Base-by-base conservation (phyloP, 352 stramenopile species). In the Halophytophthora polymorphica region DNA sequence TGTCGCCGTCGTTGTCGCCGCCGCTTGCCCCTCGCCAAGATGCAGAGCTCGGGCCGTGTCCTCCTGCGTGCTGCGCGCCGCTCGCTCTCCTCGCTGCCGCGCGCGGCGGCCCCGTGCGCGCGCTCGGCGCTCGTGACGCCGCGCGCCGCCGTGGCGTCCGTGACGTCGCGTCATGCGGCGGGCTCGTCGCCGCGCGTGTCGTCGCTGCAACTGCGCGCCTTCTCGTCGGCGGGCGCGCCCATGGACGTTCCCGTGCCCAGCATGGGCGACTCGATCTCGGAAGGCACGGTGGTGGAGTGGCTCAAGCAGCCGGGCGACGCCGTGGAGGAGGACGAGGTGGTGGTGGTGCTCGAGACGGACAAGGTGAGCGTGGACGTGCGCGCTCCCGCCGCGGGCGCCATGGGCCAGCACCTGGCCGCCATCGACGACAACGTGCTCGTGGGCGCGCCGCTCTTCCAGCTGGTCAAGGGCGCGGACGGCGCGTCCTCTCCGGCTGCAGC, bases 321-420 rank as follows among this genome's bases (percentile, higher is more conserved):
- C 35, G 87, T 99, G 35, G 72, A 88, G 6, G 82, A 85, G 37
- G 96, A 99, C 66, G 96, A 99, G 31, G 95, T 99, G n/a, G 88
- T 99, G 1, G 86, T 98, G n/a, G 89, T 98, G 41, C 77, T 99
- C 6, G 97, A 99, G 76, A 99, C 97, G 10, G 97, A 99, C 72
- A 99, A 99, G 72, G 96, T 94, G n/a, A 95, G 76, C 53, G 83
- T 97, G 13, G 85, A 96, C 47, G 85, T 97, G 13, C 76, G 93
- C 34, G 77, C 94, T 34, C 79, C 88, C 1, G 82, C 91, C 46
- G 73, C 75, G 14, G 96, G 96, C 33, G 80, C 76, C 43, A 72
- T 99, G 45, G 80, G 82, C 3, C 82, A 98, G 73, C 80, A 96
- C 83, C 61, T 84, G 91, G 69, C 95, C 47, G 47, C 73, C 78